Conservation (phyloP, 1,139 yeast species). For the Zygosaccharomyces sapae region DNA sequence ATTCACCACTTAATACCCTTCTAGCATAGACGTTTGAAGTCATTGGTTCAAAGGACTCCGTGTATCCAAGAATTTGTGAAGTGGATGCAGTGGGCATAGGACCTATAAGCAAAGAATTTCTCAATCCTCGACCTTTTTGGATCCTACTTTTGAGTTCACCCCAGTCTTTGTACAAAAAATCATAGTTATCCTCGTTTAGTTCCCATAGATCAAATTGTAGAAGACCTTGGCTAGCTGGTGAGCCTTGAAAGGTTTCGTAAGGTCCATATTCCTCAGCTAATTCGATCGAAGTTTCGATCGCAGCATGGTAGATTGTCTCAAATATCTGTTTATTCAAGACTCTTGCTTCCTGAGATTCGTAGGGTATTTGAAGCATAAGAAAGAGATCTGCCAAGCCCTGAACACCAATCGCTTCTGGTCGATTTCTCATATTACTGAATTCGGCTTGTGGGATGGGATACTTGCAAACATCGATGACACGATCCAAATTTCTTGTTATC, state of each 20-base stretch:
- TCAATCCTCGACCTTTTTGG: slow-evolving; percentile 52
- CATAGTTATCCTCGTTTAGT: slow-evolving; percentile 27
- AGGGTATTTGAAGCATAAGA: slow-evolving; percentile 68
- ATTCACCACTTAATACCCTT: slow-evolving; percentile 83
- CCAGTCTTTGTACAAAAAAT: slow-evolving; percentile 60
- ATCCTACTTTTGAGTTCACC: slow-evolving; percentile 57
- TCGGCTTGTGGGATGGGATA: slow-evolving; percentile 75
- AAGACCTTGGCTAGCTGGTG: slow-evolving; percentile 76
- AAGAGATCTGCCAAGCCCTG: slow-evolving; percentile 87
- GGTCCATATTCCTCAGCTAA: slow-evolving; percentile 61
- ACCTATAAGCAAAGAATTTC: slow-evolving; percentile 81
- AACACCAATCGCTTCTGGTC: slow-evolving; percentile 87
- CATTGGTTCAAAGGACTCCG: slow-evolving; percentile 88
- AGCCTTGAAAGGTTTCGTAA: slow-evolving; percentile 64
- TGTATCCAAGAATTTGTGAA: slow-evolving; percentile 81
- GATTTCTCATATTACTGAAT: slow-evolving; percentile 62
- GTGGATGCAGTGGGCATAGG: slow-evolving; percentile 98
- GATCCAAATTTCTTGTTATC: slow-evolving; percentile 66
- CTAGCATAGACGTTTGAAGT: slow-evolving; percentile 83
- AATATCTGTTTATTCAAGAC: slow-evolving; percentile 70
- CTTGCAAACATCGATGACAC: slow-evolving; percentile 68
- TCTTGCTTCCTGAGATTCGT: slow-evolving; percentile 72
- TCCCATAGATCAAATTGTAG: slow-evolving; percentile 82
- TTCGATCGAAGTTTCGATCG: slow-evolving; percentile 75
- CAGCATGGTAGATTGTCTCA: slow-evolving; percentile 87